Evolutionary conservation across 2,329 filamentous ascomycete genomes (phyloP).

Genomic region (Fusarium brevicatenulatum): DNA sequence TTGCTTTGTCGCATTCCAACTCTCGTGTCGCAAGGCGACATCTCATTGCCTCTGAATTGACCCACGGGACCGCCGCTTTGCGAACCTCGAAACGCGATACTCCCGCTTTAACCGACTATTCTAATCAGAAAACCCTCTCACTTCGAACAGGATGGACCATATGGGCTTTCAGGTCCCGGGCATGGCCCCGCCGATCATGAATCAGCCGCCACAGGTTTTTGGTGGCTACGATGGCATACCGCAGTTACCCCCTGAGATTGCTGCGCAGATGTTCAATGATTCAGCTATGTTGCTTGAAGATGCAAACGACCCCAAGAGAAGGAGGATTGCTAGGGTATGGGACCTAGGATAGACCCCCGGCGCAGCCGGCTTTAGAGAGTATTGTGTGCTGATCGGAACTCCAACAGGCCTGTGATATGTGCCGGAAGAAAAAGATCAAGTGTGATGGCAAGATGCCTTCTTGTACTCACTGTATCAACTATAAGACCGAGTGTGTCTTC

Average conservation of each 20-base stretch:
- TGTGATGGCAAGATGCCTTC: slow-evolving; percentile 96
- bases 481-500: slow-evolving; percentile 97
- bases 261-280: slow-evolving; percentile 69
- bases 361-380: background rate
- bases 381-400: slow-evolving; percentile 25
- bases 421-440: slow-evolving; percentile 96
- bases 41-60: slow-evolving; percentile 20
- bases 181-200: slow-evolving; percentile 69
- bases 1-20: background rate
- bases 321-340: slow-evolving; percentile 86
- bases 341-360: background rate
- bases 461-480: slow-evolving; percentile 96
- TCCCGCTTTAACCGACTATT: background rate
- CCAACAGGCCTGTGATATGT: slow-evolving; percentile 89
- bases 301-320: slow-evolving; percentile 84
- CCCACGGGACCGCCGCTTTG: slow-evolving; percentile 14
- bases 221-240: slow-evolving; percentile 71
- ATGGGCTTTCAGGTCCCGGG: slow-evolving; percentile 68
- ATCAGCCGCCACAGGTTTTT: slow-evolving; percentile 76
- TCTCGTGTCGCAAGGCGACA: slow-evolving; percentile 8
- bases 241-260: slow-evolving; percentile 65
- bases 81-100: slow-evolving; percentile 3
- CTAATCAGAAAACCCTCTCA: background rate
- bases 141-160: slow-evolving; percentile 53
- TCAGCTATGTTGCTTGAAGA: slow-evolving; percentile 68